phyloP scores from a whole-genome alignment of 2,329 filamentous ascomycete genomes.

The Diaporthe sp. region DNA sequence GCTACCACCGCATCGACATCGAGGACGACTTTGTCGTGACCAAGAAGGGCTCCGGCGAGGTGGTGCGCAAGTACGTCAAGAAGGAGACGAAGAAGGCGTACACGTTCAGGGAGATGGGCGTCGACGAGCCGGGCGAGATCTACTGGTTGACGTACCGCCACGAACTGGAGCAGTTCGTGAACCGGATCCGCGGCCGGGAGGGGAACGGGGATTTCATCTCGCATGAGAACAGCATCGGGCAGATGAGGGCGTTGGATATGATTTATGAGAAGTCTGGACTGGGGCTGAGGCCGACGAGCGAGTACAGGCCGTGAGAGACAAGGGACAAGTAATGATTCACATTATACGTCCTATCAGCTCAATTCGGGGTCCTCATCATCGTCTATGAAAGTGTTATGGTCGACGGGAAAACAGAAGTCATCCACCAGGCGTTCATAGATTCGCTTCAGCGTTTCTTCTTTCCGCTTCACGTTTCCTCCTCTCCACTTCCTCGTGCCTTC shows the following conservation, averaged over 20 bases:
- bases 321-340: too few relatives aligned
- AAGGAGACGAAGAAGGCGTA: slow-evolving; percentile 52
- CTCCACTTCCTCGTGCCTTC: not conserved
- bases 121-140: slow-evolving; percentile 49
- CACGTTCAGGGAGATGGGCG: slow-evolving; percentile 51
- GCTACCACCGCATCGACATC: slow-evolving; percentile 55
- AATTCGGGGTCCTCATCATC: not conserved
- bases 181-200: slow-evolving; percentile 56
- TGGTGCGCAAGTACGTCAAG: slow-evolving; percentile 46
- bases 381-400: fast-evolving
- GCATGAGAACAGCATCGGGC: slow-evolving; percentile 57
- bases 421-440: not conserved
- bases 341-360: not conserved
- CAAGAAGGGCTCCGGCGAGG: slow-evolving; percentile 42
- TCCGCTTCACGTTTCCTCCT: not conserved
- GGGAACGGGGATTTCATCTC: slow-evolving; percentile 56
- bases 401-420: not conserved
- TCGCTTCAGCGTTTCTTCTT: not conserved
- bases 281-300: slow-evolving; percentile 42
- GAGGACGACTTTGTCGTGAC: slow-evolving; percentile 53
- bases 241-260: slow-evolving; percentile 63
- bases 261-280: slow-evolving; percentile 57
- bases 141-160: slow-evolving; percentile 62
- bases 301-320: not conserved
- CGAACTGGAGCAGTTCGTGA: slow-evolving; percentile 64